Evolutionary conservation across 768 basidiomycete genomes (phyloP).

Genomic region (Xerocomellus intermedius): DNA sequence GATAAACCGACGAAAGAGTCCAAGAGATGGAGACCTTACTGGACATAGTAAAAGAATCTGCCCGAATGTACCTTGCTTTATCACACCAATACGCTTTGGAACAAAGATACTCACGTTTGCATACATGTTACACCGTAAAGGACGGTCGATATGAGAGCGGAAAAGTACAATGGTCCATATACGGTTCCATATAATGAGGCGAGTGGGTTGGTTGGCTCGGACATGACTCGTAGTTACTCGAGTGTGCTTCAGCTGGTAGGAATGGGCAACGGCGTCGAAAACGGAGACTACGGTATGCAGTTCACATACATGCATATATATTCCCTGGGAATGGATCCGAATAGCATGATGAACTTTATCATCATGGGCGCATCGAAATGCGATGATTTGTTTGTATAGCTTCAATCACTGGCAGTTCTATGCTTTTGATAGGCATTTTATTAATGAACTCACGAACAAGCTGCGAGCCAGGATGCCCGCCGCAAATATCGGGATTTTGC

Average conservation of each 20-base stretch:
- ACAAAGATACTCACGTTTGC: constrained; percentile 7
- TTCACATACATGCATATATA: no score
- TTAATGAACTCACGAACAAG: no score
- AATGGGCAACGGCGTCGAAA: background rate
- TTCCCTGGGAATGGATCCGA: no score
- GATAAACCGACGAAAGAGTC: background rate
- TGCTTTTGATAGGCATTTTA: no score
- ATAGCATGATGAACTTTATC: no score
- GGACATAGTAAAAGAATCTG: constrained; percentile 13
- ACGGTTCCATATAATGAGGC: background rate
- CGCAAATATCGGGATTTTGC: no score
- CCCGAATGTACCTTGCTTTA: no score
- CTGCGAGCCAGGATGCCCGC: no score
- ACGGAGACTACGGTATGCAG: background rate
- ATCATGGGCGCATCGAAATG: no score
- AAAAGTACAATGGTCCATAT: background rate
- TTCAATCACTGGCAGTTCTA: no score
- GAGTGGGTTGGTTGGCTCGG: background rate
- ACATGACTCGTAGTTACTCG: background rate
- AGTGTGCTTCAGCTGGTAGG: background rate
- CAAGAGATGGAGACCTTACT: background rate
- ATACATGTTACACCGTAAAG: constrained; percentile 8
- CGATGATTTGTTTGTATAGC: no score
- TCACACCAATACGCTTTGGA: background rate
- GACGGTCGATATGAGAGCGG: background rate